Conservation (phyloP, 176 grass and related monocot genomes). For the Zoysia japonica region DNA sequence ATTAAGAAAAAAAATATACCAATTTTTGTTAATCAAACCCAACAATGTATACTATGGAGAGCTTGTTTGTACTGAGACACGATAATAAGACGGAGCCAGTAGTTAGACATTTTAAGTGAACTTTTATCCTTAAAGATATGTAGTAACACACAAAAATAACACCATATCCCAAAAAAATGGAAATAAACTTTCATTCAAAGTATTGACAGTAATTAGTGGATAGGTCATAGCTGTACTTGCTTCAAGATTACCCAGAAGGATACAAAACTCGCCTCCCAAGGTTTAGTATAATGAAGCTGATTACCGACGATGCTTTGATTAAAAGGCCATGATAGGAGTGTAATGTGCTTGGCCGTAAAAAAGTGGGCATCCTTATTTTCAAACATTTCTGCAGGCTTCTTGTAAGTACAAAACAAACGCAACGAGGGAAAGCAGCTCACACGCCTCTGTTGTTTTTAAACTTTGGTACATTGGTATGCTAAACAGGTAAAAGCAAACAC, state of each 20-base stretch:
- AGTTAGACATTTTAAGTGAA: not conserved
- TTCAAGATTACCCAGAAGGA: constrained; percentile 42
- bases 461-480: constrained; percentile 41
- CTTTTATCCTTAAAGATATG: no score
- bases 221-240: constrained; percentile 27
- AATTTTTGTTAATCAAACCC: no score
- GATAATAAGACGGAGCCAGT: no score
- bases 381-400: constrained; percentile 35
- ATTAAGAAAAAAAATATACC: no score
- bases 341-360: constrained; percentile 31
- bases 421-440: constrained; percentile 22
- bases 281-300: constrained; percentile 36
- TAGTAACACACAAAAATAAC: not conserved
- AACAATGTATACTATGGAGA: no score
- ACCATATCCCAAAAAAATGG: not conserved
- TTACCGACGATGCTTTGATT: constrained; percentile 54
- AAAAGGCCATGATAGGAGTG: constrained; percentile 14
- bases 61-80: no score
- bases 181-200: not conserved
- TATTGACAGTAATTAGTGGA: constrained; percentile 29
- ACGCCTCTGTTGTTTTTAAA: constrained; percentile 15
- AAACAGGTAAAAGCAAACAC: constrained; percentile 45
- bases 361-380: constrained; percentile 1
- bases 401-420: constrained; percentile 48
- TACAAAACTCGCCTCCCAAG: constrained; percentile 42